phyloP scores from a whole-genome alignment of 2,329 filamentous ascomycete genomes.

The Leptographium galeiforme region DNA sequence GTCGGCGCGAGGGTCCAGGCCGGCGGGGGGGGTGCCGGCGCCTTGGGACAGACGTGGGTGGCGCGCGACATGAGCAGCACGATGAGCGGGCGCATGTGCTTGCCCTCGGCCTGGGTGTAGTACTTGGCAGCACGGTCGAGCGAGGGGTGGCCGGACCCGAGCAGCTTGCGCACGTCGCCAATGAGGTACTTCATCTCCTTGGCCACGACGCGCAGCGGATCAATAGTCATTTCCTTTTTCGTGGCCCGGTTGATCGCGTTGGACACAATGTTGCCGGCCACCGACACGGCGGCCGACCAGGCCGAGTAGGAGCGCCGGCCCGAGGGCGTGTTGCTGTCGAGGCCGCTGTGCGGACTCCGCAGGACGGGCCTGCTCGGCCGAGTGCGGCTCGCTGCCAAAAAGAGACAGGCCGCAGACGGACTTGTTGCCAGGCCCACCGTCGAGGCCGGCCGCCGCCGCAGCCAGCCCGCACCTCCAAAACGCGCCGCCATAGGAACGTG shows the following conservation, averaged over 20 bases:
- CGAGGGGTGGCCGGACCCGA: constrained; percentile 87
- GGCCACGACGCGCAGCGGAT: constrained; percentile 78
- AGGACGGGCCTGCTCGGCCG: not conserved
- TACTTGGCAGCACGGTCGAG: constrained; percentile 95
- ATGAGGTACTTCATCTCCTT: constrained; percentile 96
- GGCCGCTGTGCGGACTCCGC: not conserved
- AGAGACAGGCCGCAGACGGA: no score
- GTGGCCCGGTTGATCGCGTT: constrained; percentile 50
- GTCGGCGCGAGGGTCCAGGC: not conserved
- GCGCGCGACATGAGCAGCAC: constrained; percentile 94
- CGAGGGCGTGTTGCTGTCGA: not conserved
- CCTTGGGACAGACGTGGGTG: constrained; percentile 63
- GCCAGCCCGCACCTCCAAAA: not conserved
- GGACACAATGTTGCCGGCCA: constrained; percentile 57
- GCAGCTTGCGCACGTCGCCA: constrained; percentile 82
- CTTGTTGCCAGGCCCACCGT: not conserved
- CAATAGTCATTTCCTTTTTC: constrained; percentile 59
- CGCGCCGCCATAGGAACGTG: not conserved
- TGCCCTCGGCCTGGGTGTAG: constrained; percentile 92
- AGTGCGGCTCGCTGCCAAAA: not conserved
- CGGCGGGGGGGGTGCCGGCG: constrained; percentile 15
- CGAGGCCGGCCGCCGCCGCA: not conserved
- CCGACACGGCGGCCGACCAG: constrained; percentile 61
- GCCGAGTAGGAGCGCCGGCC: constrained; percentile 34
- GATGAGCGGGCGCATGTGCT: constrained; percentile 88